Conservation (phyloP, 805 yeast species). For the Saccharomycopsis oosterbeekiorum region DNA sequence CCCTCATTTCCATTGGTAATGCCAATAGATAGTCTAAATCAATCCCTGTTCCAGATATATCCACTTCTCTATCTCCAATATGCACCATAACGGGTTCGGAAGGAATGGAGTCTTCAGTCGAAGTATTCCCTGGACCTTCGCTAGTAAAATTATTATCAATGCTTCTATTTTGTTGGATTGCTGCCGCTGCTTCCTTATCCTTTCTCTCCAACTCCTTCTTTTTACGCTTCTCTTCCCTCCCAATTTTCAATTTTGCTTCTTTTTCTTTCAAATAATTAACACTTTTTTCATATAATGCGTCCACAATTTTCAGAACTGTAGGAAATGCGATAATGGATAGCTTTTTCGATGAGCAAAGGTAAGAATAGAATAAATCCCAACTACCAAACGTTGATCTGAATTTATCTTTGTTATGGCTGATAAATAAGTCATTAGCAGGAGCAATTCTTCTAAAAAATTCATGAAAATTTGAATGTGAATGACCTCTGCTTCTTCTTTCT, state of each 20-base stretch:
- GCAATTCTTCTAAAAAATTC: constrained; percentile 1
- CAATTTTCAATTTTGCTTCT: not conserved
- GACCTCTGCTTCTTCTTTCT: not conserved
- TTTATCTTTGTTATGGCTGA: not conserved
- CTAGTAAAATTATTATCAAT: constrained; percentile 25
- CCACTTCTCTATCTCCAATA: constrained; percentile 71
- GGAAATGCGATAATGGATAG: constrained; percentile 22
- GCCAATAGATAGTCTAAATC: constrained; percentile 89
- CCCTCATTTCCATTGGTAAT: constrained; percentile 85
- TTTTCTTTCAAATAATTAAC: not conserved
- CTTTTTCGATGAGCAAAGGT: constrained; percentile 8
- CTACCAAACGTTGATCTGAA: constrained; percentile 2
- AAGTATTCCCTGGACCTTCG: constrained; percentile 22
- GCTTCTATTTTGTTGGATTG: constrained; percentile 24
- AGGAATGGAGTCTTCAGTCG: constrained; percentile 6
- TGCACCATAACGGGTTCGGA: constrained; percentile 53
- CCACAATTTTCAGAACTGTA: constrained; percentile 34
- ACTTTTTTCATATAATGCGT: constrained; percentile 41
- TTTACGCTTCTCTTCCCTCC: constrained; percentile 26
- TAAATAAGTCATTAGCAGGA: not conserved
- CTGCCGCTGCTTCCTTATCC: constrained; percentile 19
- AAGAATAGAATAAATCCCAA: not conserved
- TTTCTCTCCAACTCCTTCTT: constrained; percentile 19
- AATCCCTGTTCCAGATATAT: constrained; percentile 81
- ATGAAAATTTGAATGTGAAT: not conserved